Evolutionary conservation across 192 early-diverging fungal genomes (phyloP).

Genomic region (Podila horticola): DNA sequence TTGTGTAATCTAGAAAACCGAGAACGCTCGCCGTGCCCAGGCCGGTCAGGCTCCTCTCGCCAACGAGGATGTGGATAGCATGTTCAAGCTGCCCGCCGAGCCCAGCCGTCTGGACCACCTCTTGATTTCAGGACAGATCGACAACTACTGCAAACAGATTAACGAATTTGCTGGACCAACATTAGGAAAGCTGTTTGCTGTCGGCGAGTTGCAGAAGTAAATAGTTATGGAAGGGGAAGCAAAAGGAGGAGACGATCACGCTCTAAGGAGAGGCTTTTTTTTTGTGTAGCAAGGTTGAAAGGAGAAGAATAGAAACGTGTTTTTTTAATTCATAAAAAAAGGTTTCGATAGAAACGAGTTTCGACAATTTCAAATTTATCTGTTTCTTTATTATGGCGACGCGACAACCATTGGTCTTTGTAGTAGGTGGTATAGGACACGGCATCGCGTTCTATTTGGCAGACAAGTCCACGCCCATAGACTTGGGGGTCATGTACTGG

Average conservation of each 20-base stretch:
- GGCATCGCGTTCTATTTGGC: conserved; percentile 24
- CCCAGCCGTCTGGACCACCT: conserved; percentile 92
- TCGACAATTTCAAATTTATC: background rate
- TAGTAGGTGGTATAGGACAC: background rate
- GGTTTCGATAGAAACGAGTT: background rate
- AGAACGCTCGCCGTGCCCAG: conserved; percentile 78
- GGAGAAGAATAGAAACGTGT: background rate
- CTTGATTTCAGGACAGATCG: conserved; percentile 90
- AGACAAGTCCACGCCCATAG: conserved; percentile 31
- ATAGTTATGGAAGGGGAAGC: background rate
- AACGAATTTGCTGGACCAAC: conserved; percentile 94
- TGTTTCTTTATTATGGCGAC: background rate
- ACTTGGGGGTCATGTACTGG: conserved; percentile 69
- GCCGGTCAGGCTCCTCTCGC: conserved; percentile 77
- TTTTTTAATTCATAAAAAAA: conserved; percentile 1
- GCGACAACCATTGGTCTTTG: background rate
- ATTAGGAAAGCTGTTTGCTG: conserved; percentile 91
- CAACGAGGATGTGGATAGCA: conserved; percentile 80
- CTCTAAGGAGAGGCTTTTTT: background rate
- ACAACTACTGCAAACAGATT: conserved; percentile 93
- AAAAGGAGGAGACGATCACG: background rate
- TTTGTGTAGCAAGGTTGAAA: background rate
- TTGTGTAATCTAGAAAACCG: conserved; percentile 58
- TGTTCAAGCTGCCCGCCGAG: conserved; percentile 81
- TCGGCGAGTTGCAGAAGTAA: conserved; percentile 79